Percentiles rank a stretch among this genome's conserved stretches.
Conservation (phyloP, 75 land plant genomes). For the Ceratopteris richardii region DNA sequence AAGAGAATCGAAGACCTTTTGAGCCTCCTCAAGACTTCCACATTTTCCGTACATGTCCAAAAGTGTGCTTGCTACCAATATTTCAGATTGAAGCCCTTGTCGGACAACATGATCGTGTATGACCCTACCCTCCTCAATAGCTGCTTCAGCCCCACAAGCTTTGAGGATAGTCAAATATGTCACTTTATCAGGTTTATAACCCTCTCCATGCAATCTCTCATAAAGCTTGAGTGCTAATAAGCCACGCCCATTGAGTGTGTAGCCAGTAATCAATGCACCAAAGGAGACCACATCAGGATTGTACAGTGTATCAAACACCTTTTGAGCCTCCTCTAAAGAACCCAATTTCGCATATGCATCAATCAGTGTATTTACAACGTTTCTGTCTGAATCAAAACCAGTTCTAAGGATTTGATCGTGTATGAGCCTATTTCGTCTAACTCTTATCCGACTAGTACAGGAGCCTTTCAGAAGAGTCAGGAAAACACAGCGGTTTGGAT, state of each 20-base stretch:
- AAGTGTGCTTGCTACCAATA: conserved; percentile 13
- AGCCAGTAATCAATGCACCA: conserved; percentile 14
- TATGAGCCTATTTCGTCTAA: background rate
- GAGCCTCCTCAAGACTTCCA: conserved; percentile 25
- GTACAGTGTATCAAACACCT: conserved; percentile 7
- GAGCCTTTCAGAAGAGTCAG: background rate
- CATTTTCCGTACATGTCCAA: conserved; percentile 21
- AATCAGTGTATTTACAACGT: conserved; percentile 1
- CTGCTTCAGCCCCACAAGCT: conserved; percentile 7
- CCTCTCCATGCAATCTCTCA: background rate
- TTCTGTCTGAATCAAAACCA: conserved; percentile 1
- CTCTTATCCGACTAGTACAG: background rate
- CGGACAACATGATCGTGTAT: conserved; percentile 6
- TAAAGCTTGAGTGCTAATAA: conserved; percentile 6
- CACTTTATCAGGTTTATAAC: conserved; percentile 1
- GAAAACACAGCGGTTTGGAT: conserved; percentile 16
- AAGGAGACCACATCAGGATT: conserved; percentile 6
- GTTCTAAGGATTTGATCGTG: background rate
- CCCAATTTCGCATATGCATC: conserved; percentile 9
- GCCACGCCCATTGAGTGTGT: background rate
- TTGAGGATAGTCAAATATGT: conserved; percentile 16
- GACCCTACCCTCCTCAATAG: conserved; percentile 9
- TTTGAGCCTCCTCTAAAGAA: background rate
- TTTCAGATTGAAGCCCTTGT: conserved; percentile 11
- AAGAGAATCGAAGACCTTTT: conserved; percentile 5